phyloP scores from a whole-genome alignment of 164 flowering plant species.

The Piper longum region DNA sequence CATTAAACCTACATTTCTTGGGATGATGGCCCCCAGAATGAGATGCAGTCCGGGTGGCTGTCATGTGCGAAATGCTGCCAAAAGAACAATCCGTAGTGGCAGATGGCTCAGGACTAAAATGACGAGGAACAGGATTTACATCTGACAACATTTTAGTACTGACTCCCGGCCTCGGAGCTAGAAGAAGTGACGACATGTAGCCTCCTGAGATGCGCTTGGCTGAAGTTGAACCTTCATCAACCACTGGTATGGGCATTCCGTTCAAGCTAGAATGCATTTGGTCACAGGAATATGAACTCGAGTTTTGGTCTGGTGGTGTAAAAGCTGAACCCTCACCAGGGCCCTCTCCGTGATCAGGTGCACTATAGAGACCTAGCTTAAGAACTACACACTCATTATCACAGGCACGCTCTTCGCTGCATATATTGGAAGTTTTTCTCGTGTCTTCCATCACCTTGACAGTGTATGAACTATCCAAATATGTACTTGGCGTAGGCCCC shows the following conservation, averaged over 20 bases:
- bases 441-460: conserved; percentile 17
- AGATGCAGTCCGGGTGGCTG: conserved; percentile 19
- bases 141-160: conserved; percentile 3
- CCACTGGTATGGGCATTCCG: conserved; percentile 21
- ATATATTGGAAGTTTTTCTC: conserved; percentile 12
- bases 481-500: conserved; percentile 54
- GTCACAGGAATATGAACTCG: conserved; percentile 6
- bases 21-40: conserved; percentile 29
- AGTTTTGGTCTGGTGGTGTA: conserved; percentile 14
- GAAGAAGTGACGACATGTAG: conserved; percentile 68
- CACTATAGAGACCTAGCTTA: conserved; percentile 58
- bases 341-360: conserved; percentile 14
- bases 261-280: conserved; percentile 12
- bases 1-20: conserved; percentile 51
- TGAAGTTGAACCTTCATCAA: conserved; percentile 87
- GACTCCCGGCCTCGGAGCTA: conserved; percentile 44
- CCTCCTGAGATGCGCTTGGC: conserved; percentile 75
- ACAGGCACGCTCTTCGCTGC: conserved; percentile 15
- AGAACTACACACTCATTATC: conserved; percentile 38
- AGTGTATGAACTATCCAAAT: conserved; percentile 14
- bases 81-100: conserved; percentile 25
- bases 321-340: conserved; percentile 18
- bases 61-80: conserved; percentile 30
- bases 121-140: neutral
- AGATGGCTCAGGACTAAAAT: conserved; percentile 33